Percentiles rank a stretch among this genome's conserved stretches.
phyloP scores from a whole-genome alignment of 208 protist genomes.

The Trypanosoma cruzi region DNA sequence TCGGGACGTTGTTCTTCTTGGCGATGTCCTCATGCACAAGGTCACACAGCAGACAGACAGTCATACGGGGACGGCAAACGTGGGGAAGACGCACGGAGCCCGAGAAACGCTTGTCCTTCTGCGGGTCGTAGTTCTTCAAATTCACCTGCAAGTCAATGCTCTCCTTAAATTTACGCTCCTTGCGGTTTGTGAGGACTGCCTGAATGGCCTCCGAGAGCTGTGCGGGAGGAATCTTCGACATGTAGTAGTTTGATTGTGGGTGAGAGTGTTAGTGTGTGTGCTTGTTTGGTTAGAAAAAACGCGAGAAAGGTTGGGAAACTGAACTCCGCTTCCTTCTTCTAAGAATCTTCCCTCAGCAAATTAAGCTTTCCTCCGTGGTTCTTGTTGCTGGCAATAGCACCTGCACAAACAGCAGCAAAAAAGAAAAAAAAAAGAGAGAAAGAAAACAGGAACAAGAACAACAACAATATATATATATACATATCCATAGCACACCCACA shows the following conservation, averaged over 20 bases:
- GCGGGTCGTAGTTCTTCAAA: slow-evolving; percentile 99
- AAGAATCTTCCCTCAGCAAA: slow-evolving; percentile 15
- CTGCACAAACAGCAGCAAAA: slow-evolving; percentile 16
- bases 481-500: slow-evolving; percentile 4
- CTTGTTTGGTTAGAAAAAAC: slow-evolving; percentile 3
- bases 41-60: slow-evolving; percentile 98
- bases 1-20: slow-evolving; percentile 88
- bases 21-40: slow-evolving; percentile 96
- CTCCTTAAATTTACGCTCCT: slow-evolving; percentile 97
- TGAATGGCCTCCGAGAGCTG: slow-evolving; percentile 86
- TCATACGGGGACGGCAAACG: slow-evolving; percentile 93
- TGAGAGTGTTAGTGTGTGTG: neutral
- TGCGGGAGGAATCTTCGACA: slow-evolving; percentile 90
- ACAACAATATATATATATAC: too few relatives aligned
- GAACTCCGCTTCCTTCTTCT: slow-evolving; percentile 30
- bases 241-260: neutral
- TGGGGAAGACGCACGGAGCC: slow-evolving; percentile 96
- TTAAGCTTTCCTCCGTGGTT: slow-evolving; percentile 20
- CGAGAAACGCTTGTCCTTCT: slow-evolving; percentile 99
- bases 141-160: slow-evolving; percentile 99
- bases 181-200: slow-evolving; percentile 66
- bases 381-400: slow-evolving; percentile 20
- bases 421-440: slow-evolving; percentile 2
- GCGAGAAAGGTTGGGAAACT: slow-evolving; percentile 18
- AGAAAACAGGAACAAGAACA: neutral